These are phyloP conservation scores for Penstemon barbatus DNA, from an alignment of 257 asterid genomes.

Conservation along the genomic window DNA sequence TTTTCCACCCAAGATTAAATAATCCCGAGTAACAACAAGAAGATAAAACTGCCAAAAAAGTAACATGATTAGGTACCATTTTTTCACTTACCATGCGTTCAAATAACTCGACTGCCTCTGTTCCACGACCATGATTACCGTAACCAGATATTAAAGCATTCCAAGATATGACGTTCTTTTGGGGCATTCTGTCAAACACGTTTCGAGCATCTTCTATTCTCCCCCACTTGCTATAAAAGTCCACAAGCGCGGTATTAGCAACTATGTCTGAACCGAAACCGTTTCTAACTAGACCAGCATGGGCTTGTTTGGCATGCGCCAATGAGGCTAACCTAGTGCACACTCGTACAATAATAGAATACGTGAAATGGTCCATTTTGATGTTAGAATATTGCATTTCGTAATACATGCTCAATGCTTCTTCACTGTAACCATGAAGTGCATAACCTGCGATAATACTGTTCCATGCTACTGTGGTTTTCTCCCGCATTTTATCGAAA, in stretches of 20 bases:
- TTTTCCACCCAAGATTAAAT: slow-evolving; percentile 66
- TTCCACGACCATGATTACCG: slow-evolving; percentile 74
- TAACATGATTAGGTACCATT: slow-evolving; percentile 75
- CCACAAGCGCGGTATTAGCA: slow-evolving; percentile 81
- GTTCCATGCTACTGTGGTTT: slow-evolving; percentile 86
- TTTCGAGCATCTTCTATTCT: slow-evolving; percentile 77
- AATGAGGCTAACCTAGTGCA: slow-evolving; percentile 80
- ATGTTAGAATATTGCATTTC: slow-evolving; percentile 75
- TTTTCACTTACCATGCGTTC: slow-evolving; percentile 65
- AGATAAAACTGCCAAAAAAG: slow-evolving; percentile 75
- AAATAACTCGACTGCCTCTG: slow-evolving; percentile 68
- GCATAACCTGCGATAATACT: slow-evolving; percentile 72
- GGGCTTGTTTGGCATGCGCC: slow-evolving; percentile 88
- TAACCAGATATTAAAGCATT: slow-evolving; percentile 82
- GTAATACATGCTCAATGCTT: slow-evolving; percentile 66
- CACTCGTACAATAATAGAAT: slow-evolving; percentile 61
- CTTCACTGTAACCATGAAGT: slow-evolving; percentile 77
- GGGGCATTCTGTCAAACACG: slow-evolving; percentile 70
- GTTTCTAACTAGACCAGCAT: slow-evolving; percentile 77
- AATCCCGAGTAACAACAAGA: slow-evolving; percentile 81
- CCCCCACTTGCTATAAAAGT: slow-evolving; percentile 93
- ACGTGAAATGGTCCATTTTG: slow-evolving; percentile 79
- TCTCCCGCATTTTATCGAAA: slow-evolving; percentile 63
- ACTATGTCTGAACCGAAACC: slow-evolving; percentile 71
- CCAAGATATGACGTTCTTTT: slow-evolving; percentile 71